These are phyloP conservation scores for Phytopythium aichiense DNA, from an alignment of 352 stramenopile species.

Conservation along the genomic window DNA sequence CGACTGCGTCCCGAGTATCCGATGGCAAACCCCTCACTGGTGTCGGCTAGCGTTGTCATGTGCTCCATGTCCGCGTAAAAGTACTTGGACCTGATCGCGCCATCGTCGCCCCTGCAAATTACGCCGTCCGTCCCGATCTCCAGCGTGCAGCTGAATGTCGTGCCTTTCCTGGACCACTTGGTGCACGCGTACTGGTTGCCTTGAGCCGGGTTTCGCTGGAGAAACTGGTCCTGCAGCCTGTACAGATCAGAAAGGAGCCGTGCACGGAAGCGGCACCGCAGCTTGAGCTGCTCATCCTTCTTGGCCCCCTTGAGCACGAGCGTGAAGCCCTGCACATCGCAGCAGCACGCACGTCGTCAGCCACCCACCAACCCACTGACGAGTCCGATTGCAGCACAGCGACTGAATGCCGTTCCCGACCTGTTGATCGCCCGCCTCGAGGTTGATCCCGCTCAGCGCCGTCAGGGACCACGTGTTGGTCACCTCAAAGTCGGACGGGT, in stretches of 20 bases:
- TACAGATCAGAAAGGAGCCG: slow-evolving; percentile 79
- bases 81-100: slow-evolving; percentile 64
- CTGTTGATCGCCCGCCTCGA: slow-evolving; percentile 50
- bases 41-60: slow-evolving; percentile 47
- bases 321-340: slow-evolving; percentile 40
- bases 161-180: slow-evolving; percentile 59
- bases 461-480: slow-evolving; percentile 83
- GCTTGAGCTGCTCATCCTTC: slow-evolving; percentile 81
- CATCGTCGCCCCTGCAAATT: slow-evolving; percentile 30
- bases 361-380: too few relatives aligned
- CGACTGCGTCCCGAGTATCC: slow-evolving; percentile 62
- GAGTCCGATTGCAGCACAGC: not conserved
- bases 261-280: slow-evolving; percentile 74
- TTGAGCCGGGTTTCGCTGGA: slow-evolving; percentile 19
- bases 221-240: slow-evolving; percentile 54
- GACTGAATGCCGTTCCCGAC: slow-evolving; percentile 16
- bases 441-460: slow-evolving; percentile 41
- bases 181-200: slow-evolving; percentile 48
- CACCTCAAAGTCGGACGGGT: slow-evolving; percentile 84
- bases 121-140: slow-evolving; percentile 61
- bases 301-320: slow-evolving; percentile 65
- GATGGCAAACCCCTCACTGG: slow-evolving; percentile 56
- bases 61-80: slow-evolving; percentile 81
- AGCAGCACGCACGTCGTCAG: not conserved
- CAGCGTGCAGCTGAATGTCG: slow-evolving; percentile 40